Evolutionary conservation across 345 rosid genomes (phyloP).

Genomic region (Rhizophora mangle): DNA sequence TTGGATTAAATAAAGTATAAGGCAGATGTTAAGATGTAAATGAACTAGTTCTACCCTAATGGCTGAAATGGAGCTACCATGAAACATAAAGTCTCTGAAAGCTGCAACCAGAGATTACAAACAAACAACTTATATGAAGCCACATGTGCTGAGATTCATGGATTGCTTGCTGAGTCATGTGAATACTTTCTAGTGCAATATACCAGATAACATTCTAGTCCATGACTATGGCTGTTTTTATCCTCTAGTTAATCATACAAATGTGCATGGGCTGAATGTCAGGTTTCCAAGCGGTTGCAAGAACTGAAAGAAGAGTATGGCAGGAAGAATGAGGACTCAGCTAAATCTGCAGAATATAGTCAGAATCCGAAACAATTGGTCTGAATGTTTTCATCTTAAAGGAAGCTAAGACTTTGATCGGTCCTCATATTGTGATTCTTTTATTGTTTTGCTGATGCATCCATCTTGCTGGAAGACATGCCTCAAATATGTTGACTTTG

Average conservation of each 20-base stretch:
- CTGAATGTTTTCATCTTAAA: conserved; percentile 11
- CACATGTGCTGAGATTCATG: too few relatives aligned
- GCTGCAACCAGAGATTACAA: too few relatives aligned
- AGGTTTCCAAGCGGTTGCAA: conserved; percentile 80
- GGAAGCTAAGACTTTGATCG: not conserved
- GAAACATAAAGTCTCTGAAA: too few relatives aligned
- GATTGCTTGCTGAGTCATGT: too few relatives aligned
- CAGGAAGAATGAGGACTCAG: conserved; percentile 40
- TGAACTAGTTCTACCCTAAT: too few relatives aligned
- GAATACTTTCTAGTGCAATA: too few relatives aligned
- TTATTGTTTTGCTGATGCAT: not conserved
- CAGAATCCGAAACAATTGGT: conserved; percentile 11
- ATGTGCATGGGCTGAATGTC: not conserved
- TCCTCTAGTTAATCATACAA: not conserved
- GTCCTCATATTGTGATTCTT: not conserved
- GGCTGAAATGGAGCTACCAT: too few relatives aligned
- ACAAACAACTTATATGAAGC: too few relatives aligned
- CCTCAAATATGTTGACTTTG: not conserved
- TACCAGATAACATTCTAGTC: too few relatives aligned
- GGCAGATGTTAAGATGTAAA: too few relatives aligned
- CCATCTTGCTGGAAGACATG: not conserved
- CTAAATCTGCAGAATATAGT: conserved; percentile 27
- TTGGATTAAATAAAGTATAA: not conserved
- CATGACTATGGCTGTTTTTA: not conserved
- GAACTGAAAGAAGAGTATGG: conserved; percentile 59